Conservation (phyloP, 2,329 filamentous ascomycete species). For the Fusarium tricinctum region DNA sequence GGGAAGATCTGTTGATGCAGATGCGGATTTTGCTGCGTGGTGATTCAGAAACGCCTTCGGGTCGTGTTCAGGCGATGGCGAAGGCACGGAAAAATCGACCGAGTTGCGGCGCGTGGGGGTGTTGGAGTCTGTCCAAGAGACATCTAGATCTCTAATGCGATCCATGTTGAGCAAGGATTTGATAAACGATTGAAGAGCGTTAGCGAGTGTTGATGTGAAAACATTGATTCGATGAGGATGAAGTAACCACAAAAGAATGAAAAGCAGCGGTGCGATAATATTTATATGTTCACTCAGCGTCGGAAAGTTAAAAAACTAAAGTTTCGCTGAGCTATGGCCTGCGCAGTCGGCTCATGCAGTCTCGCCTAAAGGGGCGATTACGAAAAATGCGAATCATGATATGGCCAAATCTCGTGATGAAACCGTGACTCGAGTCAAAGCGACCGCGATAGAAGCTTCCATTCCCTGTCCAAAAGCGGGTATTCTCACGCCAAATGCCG, state of each 20-base stretch:
- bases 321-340: background rate
- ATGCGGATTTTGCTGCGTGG: slow-evolving; percentile 7
- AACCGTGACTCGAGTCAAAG: slow-evolving; percentile 33
- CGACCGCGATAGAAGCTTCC: slow-evolving; percentile 18
- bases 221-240: slow-evolving; percentile 6
- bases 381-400: slow-evolving; percentile 40
- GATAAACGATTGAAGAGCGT: background rate
- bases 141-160: slow-evolving; percentile 40
- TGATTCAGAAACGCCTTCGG: slow-evolving; percentile 29
- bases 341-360: slow-evolving; percentile 22
- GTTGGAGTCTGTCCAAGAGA: slow-evolving; percentile 46
- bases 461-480: slow-evolving; percentile 38
- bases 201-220: slow-evolving; percentile 20
- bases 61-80: slow-evolving; percentile 26
- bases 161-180: slow-evolving; percentile 33
- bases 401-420: slow-evolving; percentile 43
- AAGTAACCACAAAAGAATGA: background rate
- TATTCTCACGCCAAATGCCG: slow-evolving; percentile 39
- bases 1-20: background rate
- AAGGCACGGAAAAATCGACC: slow-evolving; percentile 16
- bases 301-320: background rate
- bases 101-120: slow-evolving; percentile 48
- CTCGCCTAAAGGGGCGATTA: slow-evolving; percentile 40
- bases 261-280: background rate
- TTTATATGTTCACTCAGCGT: background rate